Evolutionary conservation across 495 filamentous ascomycete species (phyloP), one percentile per base, ranked within the genome.

Genomic region (Aspergillus homomorphus): DNA sequence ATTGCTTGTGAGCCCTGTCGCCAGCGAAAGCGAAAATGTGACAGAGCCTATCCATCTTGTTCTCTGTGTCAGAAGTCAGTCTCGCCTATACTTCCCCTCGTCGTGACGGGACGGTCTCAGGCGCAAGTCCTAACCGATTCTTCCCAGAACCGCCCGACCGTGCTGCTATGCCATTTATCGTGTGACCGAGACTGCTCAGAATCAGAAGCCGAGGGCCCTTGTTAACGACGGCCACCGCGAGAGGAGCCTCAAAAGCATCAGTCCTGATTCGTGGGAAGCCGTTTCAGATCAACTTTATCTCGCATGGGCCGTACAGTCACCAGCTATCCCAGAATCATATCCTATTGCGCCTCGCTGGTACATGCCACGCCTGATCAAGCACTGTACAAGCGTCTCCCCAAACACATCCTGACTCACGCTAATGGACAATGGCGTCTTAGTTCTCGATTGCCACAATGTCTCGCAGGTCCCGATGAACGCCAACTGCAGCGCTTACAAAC

Each of bases 1-100:
- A 45, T 53, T 41, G 56, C 56, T 18, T 58, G 56, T 26, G 56
- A 53, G 38, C 16, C 49, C 6, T 58, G 56, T n/a, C 56, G 56
- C 23, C 23, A 19, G n/a, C 14, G 42, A 4, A 58, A 58, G 42
- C 16, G 50, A n/a, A 46, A 23, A 23, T 58, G 56, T 42, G 56
- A 58, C 22, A 48, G 56, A 15, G 41, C 9, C 8, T 19, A 53
- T n/a, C 56, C 56, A 0, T 22, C 15, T 7, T 58, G 56, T 28
- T 15, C 49, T 5, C 56, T 51, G n/a, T 58, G 56, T 43, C 7
- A 21, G 4, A 44, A 22, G 56, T 58, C 45, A 26, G 53, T 26
- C 26, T 28, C 26, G 4, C 9, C 26, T 9, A 45, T 26, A 15
- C 51, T n/a, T 28, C 18, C 16, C 24, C 20, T 52, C 15, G 24